Percentiles rank a stretch among this genome's conserved stretches.
These are phyloP conservation scores for Nemania sp. DNA, from an alignment of 2,329 filamentous ascomycete genomes.

Conservation along the genomic window DNA sequence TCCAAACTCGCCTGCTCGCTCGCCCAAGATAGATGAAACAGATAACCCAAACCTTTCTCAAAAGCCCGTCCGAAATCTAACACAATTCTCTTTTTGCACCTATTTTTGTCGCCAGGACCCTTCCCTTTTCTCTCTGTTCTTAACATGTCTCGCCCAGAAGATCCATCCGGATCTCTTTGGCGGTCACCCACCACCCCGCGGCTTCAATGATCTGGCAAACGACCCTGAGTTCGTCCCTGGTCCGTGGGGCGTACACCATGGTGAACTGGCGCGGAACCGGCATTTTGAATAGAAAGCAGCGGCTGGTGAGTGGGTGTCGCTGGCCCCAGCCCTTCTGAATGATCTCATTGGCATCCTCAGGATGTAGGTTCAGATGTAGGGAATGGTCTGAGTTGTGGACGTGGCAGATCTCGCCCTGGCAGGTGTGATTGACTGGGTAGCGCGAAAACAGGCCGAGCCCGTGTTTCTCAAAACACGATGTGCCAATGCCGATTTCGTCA, in stretches of 20 bases:
- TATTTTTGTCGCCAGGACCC: background rate
- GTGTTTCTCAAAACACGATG: constrained; percentile 81
- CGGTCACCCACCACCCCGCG: constrained; percentile 57
- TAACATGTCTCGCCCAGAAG: constrained; percentile 18
- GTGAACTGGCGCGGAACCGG: constrained; percentile 76
- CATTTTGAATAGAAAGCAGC: constrained; percentile 55
- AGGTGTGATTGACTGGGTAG: constrained; percentile 68
- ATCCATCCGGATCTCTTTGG: constrained; percentile 37
- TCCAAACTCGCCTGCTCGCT: constrained; percentile 3
- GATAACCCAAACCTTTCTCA: too few species aligned
- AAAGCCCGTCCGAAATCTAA: too few species aligned
- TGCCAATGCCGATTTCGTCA: constrained; percentile 60
- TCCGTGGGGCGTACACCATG: constrained; percentile 79
- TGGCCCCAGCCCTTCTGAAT: constrained; percentile 81
- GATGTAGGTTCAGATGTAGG: constrained; percentile 80
- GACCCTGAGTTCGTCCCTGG: constrained; percentile 65
- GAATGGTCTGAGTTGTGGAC: constrained; percentile 76
- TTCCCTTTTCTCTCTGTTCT: background rate
- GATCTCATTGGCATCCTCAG: constrained; percentile 72
- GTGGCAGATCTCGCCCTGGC: constrained; percentile 81
- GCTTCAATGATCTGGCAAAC: constrained; percentile 73
- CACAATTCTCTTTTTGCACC: background rate
- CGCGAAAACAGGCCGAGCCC: constrained; percentile 74
- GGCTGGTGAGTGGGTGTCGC: constrained; percentile 67
- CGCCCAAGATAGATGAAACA: background rate